Conservation (phyloP, 768 basidiomycete genomes). For the Leccinellum albellum region DNA sequence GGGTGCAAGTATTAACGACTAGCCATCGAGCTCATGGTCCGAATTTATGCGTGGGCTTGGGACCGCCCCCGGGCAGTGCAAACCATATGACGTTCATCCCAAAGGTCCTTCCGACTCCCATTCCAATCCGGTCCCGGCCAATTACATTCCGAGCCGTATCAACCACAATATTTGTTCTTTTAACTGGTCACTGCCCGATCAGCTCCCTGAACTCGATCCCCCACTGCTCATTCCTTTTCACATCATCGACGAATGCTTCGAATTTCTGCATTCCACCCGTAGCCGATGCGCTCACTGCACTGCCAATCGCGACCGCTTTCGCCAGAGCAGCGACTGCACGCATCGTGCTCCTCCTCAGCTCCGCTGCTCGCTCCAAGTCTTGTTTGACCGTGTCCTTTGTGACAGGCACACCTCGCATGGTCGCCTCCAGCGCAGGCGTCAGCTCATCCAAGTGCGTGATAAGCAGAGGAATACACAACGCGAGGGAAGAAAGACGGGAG, state of each 20-base stretch:
- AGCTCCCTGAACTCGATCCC: constrained; percentile 53
- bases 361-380: constrained; percentile 81
- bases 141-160: background rate
- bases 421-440: constrained; percentile 78
- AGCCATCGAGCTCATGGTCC: background rate
- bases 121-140: background rate
- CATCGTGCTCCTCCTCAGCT: constrained; percentile 87
- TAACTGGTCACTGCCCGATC: constrained; percentile 22
- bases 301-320: constrained; percentile 59
- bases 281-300: constrained; percentile 38
- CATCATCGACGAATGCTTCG: constrained; percentile 72
- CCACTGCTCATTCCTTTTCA: constrained; percentile 65
- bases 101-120: constrained; percentile 15
- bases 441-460: constrained; percentile 78
- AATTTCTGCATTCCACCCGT: constrained; percentile 47
- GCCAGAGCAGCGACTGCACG: constrained; percentile 84
- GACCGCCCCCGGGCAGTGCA: background rate
- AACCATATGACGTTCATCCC: background rate
- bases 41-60: background rate
- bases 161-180: background rate
- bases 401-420: constrained; percentile 83
- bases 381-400: constrained; percentile 97
- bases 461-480: constrained; percentile 32
- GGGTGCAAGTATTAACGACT: background rate
- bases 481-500: constrained; percentile 81